phyloP scores from a whole-genome alignment of 2,329 filamentous ascomycete species.

The Penicillium expansum region DNA sequence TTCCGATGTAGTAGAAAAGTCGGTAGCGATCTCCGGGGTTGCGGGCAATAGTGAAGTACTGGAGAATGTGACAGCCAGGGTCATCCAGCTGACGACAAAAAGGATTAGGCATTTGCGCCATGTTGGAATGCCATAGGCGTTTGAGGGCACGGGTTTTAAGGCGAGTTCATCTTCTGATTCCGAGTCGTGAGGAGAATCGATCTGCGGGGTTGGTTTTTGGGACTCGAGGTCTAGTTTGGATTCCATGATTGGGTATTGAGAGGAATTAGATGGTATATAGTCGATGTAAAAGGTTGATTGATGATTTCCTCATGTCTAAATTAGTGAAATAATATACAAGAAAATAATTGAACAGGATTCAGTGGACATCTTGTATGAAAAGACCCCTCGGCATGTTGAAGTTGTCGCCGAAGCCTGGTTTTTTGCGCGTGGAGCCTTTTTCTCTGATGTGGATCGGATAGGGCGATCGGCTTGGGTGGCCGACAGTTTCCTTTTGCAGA shows the following conservation, averaged over 20 bases:
- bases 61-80: conserved; percentile 43
- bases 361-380: conserved; percentile 2
- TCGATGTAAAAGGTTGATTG: not conserved
- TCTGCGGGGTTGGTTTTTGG: conserved; percentile 14
- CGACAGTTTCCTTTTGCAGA: not conserved
- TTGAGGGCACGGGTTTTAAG: conserved; percentile 13
- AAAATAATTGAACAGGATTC: not conserved
- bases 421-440: not conserved
- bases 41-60: conserved; percentile 44
- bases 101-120: conserved; percentile 45
- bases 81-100: conserved; percentile 44
- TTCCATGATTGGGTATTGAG: conserved; percentile 14
- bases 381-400: not conserved
- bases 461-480: not conserved
- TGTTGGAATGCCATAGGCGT: conserved; percentile 27
- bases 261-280: not conserved
- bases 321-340: not conserved
- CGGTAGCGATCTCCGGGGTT: conserved; percentile 39
- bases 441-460: not conserved
- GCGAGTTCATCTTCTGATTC: conserved; percentile 13
- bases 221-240: conserved; percentile 13
- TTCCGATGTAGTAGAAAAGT: conserved; percentile 38
- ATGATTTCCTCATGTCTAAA: not conserved
- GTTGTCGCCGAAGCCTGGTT: not conserved
- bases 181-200: conserved; percentile 15